Evolutionary conservation across 1,139 yeast genomes (phyloP).

Genomic region (Debaryomycetaceae sp.): DNA sequence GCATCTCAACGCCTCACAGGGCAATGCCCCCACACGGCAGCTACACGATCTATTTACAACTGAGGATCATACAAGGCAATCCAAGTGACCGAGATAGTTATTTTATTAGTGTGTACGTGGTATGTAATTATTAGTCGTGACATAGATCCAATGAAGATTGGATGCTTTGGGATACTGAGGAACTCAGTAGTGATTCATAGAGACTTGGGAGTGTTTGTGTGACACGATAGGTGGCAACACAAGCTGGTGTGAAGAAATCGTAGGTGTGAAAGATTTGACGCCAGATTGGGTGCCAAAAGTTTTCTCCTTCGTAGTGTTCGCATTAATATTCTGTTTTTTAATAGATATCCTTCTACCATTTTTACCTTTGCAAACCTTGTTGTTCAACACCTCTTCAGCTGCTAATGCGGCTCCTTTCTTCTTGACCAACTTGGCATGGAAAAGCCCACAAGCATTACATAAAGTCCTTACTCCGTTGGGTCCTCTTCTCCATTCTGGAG

Average conservation of each 20-base stretch:
- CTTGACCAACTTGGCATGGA: constrained; percentile 70
- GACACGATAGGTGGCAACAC: neutral
- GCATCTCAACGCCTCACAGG: too few relatives aligned
- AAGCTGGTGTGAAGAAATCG: neutral
- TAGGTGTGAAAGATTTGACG: neutral
- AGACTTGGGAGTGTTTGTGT: neutral
- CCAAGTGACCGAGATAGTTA: too few relatives aligned
- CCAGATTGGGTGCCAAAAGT: neutral
- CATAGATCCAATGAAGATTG: too few relatives aligned
- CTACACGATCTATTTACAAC: too few relatives aligned
- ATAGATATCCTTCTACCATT: constrained; percentile 43
- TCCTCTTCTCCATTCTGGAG: constrained; percentile 93
- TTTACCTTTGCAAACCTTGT: constrained; percentile 45
- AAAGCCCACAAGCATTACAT: constrained; percentile 88
- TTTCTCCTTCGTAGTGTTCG: neutral
- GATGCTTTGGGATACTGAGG: neutral
- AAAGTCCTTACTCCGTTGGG: constrained; percentile 82
- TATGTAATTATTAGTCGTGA: too few relatives aligned
- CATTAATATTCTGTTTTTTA: constrained; percentile 20
- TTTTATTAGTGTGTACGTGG: too few relatives aligned
- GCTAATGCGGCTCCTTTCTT: constrained; percentile 66
- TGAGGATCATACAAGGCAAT: too few relatives aligned
- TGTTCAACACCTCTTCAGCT: constrained; percentile 45
- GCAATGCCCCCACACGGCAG: too few relatives aligned
- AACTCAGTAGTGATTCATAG: neutral